Evolutionary conservation across 2,329 filamentous ascomycete species (phyloP).

Genomic region (Periconia sp.): DNA sequence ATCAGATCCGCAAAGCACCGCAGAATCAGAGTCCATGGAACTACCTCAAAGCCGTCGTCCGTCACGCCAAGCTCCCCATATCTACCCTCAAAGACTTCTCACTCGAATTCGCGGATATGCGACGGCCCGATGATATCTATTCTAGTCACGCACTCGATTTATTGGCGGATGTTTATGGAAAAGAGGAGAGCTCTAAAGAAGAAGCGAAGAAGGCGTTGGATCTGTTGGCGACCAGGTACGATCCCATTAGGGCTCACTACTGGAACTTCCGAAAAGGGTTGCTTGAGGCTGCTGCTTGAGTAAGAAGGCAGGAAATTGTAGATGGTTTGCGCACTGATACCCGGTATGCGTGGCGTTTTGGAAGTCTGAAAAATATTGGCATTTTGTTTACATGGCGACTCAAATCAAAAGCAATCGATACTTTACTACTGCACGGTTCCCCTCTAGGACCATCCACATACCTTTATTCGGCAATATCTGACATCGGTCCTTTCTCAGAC

Average conservation of each 20-base stretch:
- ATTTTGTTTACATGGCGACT: no score
- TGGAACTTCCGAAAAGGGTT: slow-evolving; percentile 76
- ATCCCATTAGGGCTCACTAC: slow-evolving; percentile 88
- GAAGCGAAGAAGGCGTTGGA: slow-evolving; percentile 73
- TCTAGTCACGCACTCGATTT: slow-evolving; percentile 72
- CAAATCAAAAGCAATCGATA: no score
- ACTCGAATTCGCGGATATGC: slow-evolving; percentile 58
- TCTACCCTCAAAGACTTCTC: slow-evolving; percentile 61
- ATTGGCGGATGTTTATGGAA: slow-evolving; percentile 70
- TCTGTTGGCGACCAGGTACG: slow-evolving; percentile 82
- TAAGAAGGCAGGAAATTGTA: slow-evolving; percentile 5
- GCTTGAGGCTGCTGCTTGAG: slow-evolving; percentile 33
- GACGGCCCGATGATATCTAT: slow-evolving; percentile 59
- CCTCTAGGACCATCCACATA: no score
- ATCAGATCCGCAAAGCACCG: slow-evolving; percentile 77
- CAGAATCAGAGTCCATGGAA: slow-evolving; percentile 97
- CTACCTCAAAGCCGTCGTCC: slow-evolving; percentile 79
- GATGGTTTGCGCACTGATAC: slow-evolving; percentile 25
- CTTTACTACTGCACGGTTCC: no score
- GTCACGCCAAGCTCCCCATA: slow-evolving; percentile 64
- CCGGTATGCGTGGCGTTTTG: slow-evolving; percentile 29
- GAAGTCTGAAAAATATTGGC: background rate
- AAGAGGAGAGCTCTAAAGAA: slow-evolving; percentile 59
- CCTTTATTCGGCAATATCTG: no score
- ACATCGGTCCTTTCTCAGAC: no score